These are phyloP conservation scores for Candida silvicultrix DNA, from an alignment of 805 yeast genomes.

Conservation along the genomic window DNA sequence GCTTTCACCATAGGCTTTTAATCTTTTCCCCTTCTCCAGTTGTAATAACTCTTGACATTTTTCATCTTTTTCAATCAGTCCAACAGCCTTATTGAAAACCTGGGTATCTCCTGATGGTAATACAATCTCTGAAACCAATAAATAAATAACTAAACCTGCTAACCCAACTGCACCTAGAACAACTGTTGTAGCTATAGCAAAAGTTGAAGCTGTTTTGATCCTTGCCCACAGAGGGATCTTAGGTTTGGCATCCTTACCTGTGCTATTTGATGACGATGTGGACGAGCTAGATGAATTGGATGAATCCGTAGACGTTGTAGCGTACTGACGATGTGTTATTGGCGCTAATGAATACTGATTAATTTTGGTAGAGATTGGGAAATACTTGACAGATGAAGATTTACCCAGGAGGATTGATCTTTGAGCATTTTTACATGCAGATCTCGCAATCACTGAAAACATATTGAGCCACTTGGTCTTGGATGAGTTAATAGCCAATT, in stretches of 20 bases:
- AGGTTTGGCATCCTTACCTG: constrained; percentile 7
- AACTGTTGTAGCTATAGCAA: constrained; percentile 51
- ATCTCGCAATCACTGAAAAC: neutral
- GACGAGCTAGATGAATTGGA: neutral
- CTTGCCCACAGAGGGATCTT: constrained; percentile 39
- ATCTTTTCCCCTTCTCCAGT: constrained; percentile 39
- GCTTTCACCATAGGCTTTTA: constrained; percentile 80
- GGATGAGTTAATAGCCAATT: no score
- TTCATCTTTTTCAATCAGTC: constrained; percentile 63
- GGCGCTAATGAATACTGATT: neutral
- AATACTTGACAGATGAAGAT: neutral
- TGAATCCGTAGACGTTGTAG: neutral
- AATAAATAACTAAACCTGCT: constrained; percentile 62
- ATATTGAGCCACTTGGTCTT: no score
- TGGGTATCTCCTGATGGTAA: constrained; percentile 91
- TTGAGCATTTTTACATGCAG: neutral
- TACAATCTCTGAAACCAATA: constrained; percentile 72
- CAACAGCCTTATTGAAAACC: constrained; percentile 82
- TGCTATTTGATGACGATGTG: neutral
- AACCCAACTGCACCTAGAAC: constrained; percentile 67
- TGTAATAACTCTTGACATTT: constrained; percentile 51
- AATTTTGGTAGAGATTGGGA: neutral
- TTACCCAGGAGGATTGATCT: neutral
- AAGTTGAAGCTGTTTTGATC: constrained; percentile 52
- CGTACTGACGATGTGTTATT: neutral